Evolutionary conservation across 306 rosid genomes (phyloP).

Genomic region (Cucurbita argyrosperma): DNA sequence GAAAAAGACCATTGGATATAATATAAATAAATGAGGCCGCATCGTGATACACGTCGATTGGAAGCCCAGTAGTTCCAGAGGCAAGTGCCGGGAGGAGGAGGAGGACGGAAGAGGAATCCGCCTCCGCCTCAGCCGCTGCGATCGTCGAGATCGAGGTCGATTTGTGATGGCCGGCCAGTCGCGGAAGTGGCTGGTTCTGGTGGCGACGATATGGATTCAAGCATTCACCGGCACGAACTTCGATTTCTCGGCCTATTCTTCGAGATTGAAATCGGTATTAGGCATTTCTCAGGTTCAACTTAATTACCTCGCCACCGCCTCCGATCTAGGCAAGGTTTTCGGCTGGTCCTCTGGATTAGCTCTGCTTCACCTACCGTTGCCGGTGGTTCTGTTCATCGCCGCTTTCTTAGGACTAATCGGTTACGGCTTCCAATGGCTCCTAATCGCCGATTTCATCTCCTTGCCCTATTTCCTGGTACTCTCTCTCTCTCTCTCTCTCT

Average conservation of each 20-base stretch:
- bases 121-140: neutral
- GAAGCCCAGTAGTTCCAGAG: neutral
- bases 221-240: conserved; percentile 88
- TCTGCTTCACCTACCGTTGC: conserved; percentile 40
- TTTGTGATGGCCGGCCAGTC: conserved; percentile 56
- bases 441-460: conserved; percentile 27
- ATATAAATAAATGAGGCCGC: neutral
- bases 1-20: neutral
- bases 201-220: conserved; percentile 82
- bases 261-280: conserved; percentile 52
- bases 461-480: conserved; percentile 73
- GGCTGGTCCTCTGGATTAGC: conserved; percentile 92
- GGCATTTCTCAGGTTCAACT: conserved; percentile 64
- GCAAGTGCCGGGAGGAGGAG: neutral
- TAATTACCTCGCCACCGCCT: conserved; percentile 69
- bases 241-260: conserved; percentile 79
- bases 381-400: conserved; percentile 50
- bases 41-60: neutral
- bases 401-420: conserved; percentile 69
- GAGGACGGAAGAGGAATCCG: too few species aligned
- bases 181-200: conserved; percentile 74
- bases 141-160: neutral
- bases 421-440: conserved; percentile 76
- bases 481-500: neutral
- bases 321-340: conserved; percentile 67